These are phyloP conservation scores for Lathyrus oleraceus DNA, from an alignment of 306 rosid species.

Conservation along the genomic window DNA sequence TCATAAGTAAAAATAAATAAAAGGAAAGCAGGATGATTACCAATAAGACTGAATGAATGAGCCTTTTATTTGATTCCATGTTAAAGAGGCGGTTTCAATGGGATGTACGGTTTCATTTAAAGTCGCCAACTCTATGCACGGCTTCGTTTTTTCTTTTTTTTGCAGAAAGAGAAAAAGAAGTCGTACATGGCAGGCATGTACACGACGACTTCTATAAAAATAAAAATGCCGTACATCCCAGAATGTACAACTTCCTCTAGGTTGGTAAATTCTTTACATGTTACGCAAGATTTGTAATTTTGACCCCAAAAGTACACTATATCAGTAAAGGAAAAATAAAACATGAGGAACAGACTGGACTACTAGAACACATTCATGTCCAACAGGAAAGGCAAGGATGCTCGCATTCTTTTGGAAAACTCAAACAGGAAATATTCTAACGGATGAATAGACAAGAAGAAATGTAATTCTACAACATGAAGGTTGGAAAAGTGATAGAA, in stretches of 20 bases:
- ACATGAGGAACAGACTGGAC: background rate
- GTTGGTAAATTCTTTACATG: background rate
- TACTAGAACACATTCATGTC: background rate
- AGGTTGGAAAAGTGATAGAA: constrained; percentile 26
- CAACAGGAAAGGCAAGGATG: background rate
- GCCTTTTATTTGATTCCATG: background rate
- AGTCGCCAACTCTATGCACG: background rate
- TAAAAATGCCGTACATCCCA: background rate
- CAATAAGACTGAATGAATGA: background rate
- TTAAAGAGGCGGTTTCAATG: background rate
- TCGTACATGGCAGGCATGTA: background rate
- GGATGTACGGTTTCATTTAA: too few species aligned
- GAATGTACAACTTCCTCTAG: background rate
- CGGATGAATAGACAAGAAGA: background rate
- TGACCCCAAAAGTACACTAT: background rate
- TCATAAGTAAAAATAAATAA: too few species aligned
- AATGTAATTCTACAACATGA: constrained; percentile 10
- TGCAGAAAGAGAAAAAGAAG: background rate
- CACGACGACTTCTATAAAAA: background rate
- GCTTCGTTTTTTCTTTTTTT: too few species aligned
- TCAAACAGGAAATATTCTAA: constrained; percentile 12
- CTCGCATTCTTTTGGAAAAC: constrained; percentile 1
- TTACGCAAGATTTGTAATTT: background rate
- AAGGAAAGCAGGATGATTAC: background rate
- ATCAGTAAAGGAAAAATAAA: background rate